A percentile compares a stretch with the other conserved stretches of the same genome.
Conservation (phyloP, 371 early-diverging fungal species). For the Mortierella sp. region DNA sequence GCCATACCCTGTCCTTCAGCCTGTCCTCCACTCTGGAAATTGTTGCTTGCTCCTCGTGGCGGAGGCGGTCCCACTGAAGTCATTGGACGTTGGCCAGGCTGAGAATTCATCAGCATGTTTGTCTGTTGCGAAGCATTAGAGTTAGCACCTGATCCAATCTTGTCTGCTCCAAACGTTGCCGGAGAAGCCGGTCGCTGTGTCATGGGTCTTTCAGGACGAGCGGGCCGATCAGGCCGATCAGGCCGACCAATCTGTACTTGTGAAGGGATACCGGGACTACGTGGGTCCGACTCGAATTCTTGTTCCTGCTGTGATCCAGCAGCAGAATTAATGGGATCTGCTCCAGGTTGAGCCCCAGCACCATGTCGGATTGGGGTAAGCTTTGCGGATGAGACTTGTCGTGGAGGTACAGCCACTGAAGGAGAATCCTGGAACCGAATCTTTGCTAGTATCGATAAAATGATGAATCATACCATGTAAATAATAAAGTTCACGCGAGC, state of each 20-base stretch:
- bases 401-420: neutral
- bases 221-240: conserved; percentile 13
- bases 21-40: neutral
- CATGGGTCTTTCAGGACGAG: neutral
- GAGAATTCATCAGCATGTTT: neutral
- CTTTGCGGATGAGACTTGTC: neutral
- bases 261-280: no score
- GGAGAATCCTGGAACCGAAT: conserved; percentile 3
- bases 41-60: conserved; percentile 2
- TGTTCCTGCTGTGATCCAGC: no score
- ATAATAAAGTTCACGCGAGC: no score
- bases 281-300: no score
- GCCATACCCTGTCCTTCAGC: conserved; percentile 2
- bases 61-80: conserved; percentile 4
- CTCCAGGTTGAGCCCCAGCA: neutral
- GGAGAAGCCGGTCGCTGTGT: conserved; percentile 9
- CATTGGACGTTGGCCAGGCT: conserved; percentile 4
- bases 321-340: no score
- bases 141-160: neutral
- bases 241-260: neutral
- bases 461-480: conserved; percentile 47
- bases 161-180: conserved; percentile 7
- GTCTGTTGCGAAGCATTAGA: conserved; percentile 2
- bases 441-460: neutral
- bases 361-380: neutral